These are phyloP conservation scores for Ambrosia trifida DNA, from an alignment of 129 eudicot species.

Conservation along the genomic window DNA sequence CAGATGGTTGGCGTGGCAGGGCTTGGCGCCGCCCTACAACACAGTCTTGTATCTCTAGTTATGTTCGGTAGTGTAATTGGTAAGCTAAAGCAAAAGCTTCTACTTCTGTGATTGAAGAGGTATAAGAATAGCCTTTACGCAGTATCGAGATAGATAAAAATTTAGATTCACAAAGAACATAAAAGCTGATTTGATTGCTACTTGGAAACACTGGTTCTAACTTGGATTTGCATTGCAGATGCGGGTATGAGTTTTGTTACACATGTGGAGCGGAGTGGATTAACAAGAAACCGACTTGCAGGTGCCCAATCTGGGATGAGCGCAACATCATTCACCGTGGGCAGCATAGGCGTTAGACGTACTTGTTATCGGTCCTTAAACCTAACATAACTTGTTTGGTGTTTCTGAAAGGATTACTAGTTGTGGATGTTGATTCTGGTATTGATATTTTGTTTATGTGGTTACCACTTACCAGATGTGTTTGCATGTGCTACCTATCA, in stretches of 20 bases:
- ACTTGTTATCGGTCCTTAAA: not conserved
- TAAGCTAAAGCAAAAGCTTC: not conserved
- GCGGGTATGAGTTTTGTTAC: conserved; percentile 79
- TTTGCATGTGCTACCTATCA: not conserved
- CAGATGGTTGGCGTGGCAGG: no score
- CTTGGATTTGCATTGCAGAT: conserved; percentile 42
- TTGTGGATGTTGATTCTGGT: conserved; percentile 1
- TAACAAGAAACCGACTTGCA: conserved; percentile 64
- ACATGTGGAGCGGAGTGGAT: conserved; percentile 76
- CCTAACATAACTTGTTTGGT: not conserved
- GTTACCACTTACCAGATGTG: not conserved
- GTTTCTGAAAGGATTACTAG: not conserved
- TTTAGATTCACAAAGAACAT: not conserved
- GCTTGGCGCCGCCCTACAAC: no score
- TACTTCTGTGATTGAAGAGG: not conserved
- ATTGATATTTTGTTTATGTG: not conserved
- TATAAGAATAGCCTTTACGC: not conserved
- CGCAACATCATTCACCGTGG: conserved; percentile 32
- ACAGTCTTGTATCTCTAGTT: not conserved
- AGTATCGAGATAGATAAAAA: not conserved
- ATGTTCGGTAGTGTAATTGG: not conserved
- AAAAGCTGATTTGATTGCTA: conserved; percentile 19
- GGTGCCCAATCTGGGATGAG: conserved; percentile 66
- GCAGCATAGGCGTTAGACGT: not conserved
- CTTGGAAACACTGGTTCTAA: conserved; percentile 8